Evolutionary conservation across 176 grass and related monocot genomes (phyloP).

Genomic region (Thinopyrum elongatum): DNA sequence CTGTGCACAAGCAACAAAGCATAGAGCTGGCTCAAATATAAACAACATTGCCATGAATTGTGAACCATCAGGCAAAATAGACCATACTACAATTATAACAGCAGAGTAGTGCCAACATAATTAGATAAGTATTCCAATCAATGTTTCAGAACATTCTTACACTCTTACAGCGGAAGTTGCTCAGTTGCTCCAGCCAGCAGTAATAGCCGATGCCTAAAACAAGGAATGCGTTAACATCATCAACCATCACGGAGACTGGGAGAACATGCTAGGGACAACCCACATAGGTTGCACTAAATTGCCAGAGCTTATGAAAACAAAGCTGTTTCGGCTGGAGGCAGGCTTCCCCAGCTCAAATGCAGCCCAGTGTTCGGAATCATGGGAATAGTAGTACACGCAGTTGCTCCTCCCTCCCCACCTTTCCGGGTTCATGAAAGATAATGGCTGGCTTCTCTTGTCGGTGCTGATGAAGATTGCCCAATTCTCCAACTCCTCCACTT

Average conservation of each 20-base stretch:
- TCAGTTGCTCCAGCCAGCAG: neutral
- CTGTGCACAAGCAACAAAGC: no score
- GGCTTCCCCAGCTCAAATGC: neutral
- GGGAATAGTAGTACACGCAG: neutral
- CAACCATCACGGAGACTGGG: neutral
- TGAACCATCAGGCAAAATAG: neutral
- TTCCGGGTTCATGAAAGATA: neutral
- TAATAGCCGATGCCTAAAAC: neutral
- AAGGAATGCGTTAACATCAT: neutral
- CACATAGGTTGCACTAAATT: neutral
- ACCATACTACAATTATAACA: neutral
- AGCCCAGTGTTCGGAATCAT: neutral
- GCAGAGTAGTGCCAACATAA: neutral
- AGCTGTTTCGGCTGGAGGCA: neutral
- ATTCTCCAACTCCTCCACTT: neutral
- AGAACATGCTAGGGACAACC: neutral
- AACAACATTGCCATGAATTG: neutral
- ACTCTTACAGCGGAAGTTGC: neutral
- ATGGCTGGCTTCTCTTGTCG: neutral
- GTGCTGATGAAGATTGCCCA: constrained; percentile 3
- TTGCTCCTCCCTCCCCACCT: neutral
- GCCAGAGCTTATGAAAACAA: neutral
- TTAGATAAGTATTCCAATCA: neutral
- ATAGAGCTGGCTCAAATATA: neutral
- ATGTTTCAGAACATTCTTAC: neutral